A percentile compares a stretch with the other conserved stretches of the same genome.
phyloP scores from a whole-genome alignment of 2,329 filamentous ascomycete genomes.

The Penicillium sp. region DNA sequence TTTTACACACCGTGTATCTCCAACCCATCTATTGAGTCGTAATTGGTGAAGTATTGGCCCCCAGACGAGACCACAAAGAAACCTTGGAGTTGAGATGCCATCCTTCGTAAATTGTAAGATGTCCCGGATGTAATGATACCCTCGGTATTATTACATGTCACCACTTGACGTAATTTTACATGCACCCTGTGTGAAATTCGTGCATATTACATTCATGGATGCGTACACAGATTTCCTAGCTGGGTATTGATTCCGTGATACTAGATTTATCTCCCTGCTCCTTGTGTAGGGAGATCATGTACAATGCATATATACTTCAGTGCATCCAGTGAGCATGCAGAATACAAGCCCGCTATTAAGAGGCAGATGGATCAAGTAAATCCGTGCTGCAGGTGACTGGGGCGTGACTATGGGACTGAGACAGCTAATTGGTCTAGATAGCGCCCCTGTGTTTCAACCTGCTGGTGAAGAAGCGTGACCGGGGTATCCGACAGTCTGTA shows the following conservation, averaged over 20 bases:
- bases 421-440: neutral
- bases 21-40: neutral
- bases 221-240: neutral
- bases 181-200: too few species aligned
- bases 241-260: neutral
- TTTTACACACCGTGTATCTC: neutral
- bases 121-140: too few species aligned
- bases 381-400: neutral
- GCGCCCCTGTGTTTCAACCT: conserved; percentile 2
- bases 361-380: neutral
- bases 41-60: neutral
- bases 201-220: neutral
- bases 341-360: neutral
- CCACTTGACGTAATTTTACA: neutral
- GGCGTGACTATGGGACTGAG: neutral
- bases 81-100: too few species aligned
- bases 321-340: neutral
- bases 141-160: too few species aligned
- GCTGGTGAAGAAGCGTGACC: conserved; percentile 3
- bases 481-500: neutral
- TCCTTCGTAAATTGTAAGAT: too few species aligned
- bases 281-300: neutral
- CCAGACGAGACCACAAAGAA: too few species aligned
- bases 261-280: neutral
- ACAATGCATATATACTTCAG: neutral